A percentile compares a stretch with the other conserved stretches of the same genome.
Conservation (phyloP, 345 rosid species). For the Salix exigua region DNA sequence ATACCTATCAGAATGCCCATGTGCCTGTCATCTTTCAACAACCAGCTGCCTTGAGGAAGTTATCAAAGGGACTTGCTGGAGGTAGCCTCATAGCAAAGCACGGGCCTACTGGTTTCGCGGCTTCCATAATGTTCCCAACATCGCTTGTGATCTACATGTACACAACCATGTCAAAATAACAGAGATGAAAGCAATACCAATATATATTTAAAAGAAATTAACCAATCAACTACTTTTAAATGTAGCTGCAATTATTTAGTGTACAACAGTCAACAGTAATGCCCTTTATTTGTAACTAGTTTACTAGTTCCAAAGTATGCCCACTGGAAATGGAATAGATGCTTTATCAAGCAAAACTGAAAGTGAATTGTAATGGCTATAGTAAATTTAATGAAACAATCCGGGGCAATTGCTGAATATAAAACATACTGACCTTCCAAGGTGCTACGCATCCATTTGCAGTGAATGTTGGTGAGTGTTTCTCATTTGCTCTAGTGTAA, state of each 20-base stretch:
- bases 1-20: neutral
- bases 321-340: too few relatives aligned
- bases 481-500: constrained; percentile 25
- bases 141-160: constrained; percentile 25
- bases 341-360: too few relatives aligned
- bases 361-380: too few relatives aligned
- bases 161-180: neutral
- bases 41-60: constrained; percentile 89
- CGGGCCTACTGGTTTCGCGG: constrained; percentile 29
- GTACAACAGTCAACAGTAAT: neutral
- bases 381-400: too few relatives aligned
- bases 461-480: constrained; percentile 18
- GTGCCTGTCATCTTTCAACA: constrained; percentile 20
- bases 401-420: neutral
- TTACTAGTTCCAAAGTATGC: too few relatives aligned
- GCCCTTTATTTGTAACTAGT: too few relatives aligned
- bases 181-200: neutral
- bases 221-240: too few relatives aligned
- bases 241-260: too few relatives aligned
- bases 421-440: constrained; percentile 37
- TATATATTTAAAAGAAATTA: neutral
- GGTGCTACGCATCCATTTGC: constrained; percentile 30
- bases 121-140: constrained; percentile 13
- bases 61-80: constrained; percentile 89
- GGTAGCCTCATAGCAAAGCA: constrained; percentile 71